phyloP scores from a whole-genome alignment of 1,139 yeast genomes.

The Candida anutae region DNA sequence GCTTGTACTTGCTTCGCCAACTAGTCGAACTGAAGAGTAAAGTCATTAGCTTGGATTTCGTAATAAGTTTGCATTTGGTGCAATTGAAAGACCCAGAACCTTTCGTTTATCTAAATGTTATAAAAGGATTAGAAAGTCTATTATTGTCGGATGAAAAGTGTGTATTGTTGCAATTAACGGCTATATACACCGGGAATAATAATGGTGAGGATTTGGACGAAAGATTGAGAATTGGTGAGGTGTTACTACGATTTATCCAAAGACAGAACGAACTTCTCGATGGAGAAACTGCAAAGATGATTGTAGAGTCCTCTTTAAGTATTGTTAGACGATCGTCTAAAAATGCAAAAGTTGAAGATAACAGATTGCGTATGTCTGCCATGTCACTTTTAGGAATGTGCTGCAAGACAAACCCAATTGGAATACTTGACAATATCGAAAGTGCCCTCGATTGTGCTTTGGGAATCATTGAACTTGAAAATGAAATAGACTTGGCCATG shows the following conservation, averaged over 20 bases:
- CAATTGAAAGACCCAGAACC: constrained; percentile 79
- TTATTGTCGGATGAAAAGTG: constrained; percentile 35
- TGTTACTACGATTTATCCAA: constrained; percentile 53
- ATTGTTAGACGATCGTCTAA: constrained; percentile 32
- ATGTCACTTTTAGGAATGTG: constrained; percentile 71
- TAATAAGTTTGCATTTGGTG: constrained; percentile 50
- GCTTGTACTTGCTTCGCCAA: constrained; percentile 57
- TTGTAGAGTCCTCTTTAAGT: constrained; percentile 26
- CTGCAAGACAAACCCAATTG: constrained; percentile 53
- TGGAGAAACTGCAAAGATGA: constrained; percentile 24
- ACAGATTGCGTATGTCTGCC: constrained; percentile 72
- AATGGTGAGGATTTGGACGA: constrained; percentile 46
- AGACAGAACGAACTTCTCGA: constrained; percentile 38
- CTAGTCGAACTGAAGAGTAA: constrained; percentile 45
- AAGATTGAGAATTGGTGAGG: constrained; percentile 73
- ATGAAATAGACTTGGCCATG: constrained; percentile 34
- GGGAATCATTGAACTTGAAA: constrained; percentile 62
- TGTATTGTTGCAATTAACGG: constrained; percentile 33
- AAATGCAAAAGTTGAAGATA: constrained; percentile 33
- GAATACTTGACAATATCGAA: constrained; percentile 37
- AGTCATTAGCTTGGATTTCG: constrained; percentile 47
- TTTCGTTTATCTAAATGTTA: constrained; percentile 73
- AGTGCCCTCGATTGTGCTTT: constrained; percentile 68
- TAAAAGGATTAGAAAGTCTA: constrained; percentile 65
- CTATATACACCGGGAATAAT: constrained; percentile 30